Evolutionary conservation across 805 yeast genomes (phyloP), one percentile per base, ranked within the genome.

Genomic region (Metschnikowia hibisci): DNA sequence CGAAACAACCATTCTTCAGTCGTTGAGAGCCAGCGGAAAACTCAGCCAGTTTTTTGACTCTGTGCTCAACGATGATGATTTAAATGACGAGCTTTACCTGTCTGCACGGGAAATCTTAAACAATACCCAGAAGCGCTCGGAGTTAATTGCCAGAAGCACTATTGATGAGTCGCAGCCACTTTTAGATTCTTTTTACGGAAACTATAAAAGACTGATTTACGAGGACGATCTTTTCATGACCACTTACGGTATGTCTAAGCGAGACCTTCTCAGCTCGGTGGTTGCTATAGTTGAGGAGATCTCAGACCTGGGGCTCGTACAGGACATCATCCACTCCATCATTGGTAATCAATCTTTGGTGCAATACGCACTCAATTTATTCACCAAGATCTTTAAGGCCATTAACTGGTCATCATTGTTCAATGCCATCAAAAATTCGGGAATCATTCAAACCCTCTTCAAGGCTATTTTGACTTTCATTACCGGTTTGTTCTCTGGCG

Each of bases 401-500:
- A 52, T 54, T 42, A 51, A 61, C 43, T 59, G 57, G 46, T 23
- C 46, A 4, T 39, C 50, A 5, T 37, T 64, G 33, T 61, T 52
- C 46, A 46, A 45, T 14, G 46, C 57, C 12, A 51, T 64, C 35
- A 62, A 61, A 43, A 53, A 54, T 34, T 61, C 66, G 28, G 66
- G 62, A 16, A 40, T 58, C 33, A 54, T 55, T 34, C 45, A 46
- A 30, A 43, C 44, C 2, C 28, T 58, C 10, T 51, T 59, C 43
- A 18, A 33, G 9, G 32, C 45, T 9, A 41, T 53, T 16, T 32
- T 54, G 41, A 42, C 30, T 18, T 53, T 56, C 41, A 27, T 49
- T 23, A 25, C 53, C 6, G 52, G 51, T n/a, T 42, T 51, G 32
- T 51, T 51, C 37, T 33, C 29, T 18, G 51, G 53, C 12, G 26